phyloP scores from a whole-genome alignment of 2,329 filamentous ascomycete genomes.

The Trichoderma asperellum region DNA sequence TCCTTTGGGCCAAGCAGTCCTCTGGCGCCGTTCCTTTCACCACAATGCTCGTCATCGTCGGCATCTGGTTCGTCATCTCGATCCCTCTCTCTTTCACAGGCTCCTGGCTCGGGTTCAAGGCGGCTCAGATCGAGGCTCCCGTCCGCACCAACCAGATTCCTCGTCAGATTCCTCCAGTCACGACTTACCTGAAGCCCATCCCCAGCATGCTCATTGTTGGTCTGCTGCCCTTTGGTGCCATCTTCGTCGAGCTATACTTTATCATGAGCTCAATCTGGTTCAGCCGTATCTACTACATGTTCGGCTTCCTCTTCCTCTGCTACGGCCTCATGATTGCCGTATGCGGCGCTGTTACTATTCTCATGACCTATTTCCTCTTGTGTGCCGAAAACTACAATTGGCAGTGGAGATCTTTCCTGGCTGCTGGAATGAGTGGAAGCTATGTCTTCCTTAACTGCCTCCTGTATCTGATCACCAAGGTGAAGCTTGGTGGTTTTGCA shows the following conservation, averaged over 20 bases:
- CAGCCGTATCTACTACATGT: constrained; percentile 99
- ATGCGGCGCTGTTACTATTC: constrained; percentile 84
- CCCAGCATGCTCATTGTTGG: constrained; percentile 92
- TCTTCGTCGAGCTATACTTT: constrained; percentile 98
- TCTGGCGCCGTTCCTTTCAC: constrained; percentile 94
- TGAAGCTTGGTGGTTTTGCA: constrained; percentile 82
- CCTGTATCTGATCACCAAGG: constrained; percentile 86
- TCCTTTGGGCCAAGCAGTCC: constrained; percentile 91
- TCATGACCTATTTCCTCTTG: constrained; percentile 95
- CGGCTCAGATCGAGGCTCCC: constrained; percentile 71
- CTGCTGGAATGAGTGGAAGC: constrained; percentile 83
- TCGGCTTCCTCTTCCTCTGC: constrained; percentile 97
- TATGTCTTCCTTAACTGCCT: constrained; percentile 94
- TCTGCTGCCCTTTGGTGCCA: constrained; percentile 90
- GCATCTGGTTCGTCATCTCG: constrained; percentile 97
- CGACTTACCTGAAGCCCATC: constrained; percentile 80
- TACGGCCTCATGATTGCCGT: constrained; percentile 98
- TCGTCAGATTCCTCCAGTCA: constrained; percentile 85
- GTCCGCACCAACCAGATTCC: constrained; percentile 98
- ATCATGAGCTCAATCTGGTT: constrained; percentile 99
- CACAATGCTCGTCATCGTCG: constrained; percentile 91
- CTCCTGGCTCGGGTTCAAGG: constrained; percentile 91
- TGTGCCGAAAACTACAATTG: constrained; percentile 98
- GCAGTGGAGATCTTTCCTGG: constrained; percentile 96
- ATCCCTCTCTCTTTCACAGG: constrained; percentile 88